Conservation (phyloP, 352 stramenopile species). For the Globisporangium radiosum region DNA sequence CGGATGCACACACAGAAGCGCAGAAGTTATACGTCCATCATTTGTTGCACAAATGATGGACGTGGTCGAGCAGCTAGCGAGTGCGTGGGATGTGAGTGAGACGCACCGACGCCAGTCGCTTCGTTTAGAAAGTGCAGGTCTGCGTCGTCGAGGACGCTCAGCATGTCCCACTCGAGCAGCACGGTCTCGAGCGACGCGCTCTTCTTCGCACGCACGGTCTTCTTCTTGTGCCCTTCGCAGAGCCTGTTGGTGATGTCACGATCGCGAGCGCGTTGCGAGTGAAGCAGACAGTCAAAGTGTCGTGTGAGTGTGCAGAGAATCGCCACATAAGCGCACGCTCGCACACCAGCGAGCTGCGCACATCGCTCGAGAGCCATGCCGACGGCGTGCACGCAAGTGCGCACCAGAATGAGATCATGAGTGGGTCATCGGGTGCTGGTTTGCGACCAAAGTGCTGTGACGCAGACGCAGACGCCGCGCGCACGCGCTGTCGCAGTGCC, state of each 20-base stretch:
- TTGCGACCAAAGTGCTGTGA: slow-evolving; percentile 50
- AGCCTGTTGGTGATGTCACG: slow-evolving; percentile 27
- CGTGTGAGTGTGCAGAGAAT: background rate
- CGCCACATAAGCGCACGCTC: background rate
- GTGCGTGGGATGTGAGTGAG: background rate
- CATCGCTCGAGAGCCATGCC: too few relatives aligned
- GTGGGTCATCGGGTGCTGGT: slow-evolving; percentile 28
- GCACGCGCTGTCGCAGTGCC: slow-evolving; percentile 41
- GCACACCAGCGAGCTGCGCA: background rate
- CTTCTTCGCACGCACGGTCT: slow-evolving; percentile 39
- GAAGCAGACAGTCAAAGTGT: background rate
- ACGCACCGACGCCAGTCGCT: slow-evolving; percentile 44
- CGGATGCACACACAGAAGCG: background rate
- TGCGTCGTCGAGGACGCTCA: slow-evolving; percentile 23
- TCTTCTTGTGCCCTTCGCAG: slow-evolving; percentile 67
- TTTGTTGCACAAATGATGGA: too few relatives aligned
- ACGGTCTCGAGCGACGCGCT: slow-evolving; percentile 34
- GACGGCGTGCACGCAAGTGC: too few relatives aligned
- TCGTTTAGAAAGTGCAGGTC: slow-evolving; percentile 73
- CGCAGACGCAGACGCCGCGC: slow-evolving; percentile 35
- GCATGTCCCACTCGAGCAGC: slow-evolving; percentile 44
- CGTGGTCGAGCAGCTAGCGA: too few relatives aligned
- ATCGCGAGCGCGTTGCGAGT: background rate
- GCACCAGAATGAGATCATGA: slow-evolving; percentile 56
- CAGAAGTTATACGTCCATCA: too few relatives aligned